These are phyloP conservation scores for Strobilomyces dryophilus DNA, from an alignment of 768 basidiomycete genomes.

Conservation along the genomic window DNA sequence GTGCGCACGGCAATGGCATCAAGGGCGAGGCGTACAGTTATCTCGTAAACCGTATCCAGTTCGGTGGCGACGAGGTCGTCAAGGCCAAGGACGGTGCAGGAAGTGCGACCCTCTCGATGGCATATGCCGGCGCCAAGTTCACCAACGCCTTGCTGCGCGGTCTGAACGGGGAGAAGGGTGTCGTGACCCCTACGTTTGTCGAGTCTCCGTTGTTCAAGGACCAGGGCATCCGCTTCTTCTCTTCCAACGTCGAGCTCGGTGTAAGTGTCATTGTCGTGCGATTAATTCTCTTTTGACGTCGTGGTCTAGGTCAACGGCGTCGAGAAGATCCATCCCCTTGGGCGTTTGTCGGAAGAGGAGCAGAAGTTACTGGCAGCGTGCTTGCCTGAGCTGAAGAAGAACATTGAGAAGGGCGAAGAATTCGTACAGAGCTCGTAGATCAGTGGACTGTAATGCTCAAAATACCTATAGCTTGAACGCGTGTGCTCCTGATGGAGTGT, in stretches of 20 bases:
- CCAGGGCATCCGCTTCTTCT: constrained; percentile 93
- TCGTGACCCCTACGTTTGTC: constrained; percentile 81
- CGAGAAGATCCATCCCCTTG: constrained; percentile 86
- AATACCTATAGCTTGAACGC: constrained; percentile 23
- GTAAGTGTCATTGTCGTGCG: constrained; percentile 40
- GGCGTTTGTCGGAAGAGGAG: constrained; percentile 75
- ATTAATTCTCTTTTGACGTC: constrained; percentile 5
- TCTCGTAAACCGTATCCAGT: constrained; percentile 93
- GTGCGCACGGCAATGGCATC: constrained; percentile 62
- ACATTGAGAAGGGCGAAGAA: constrained; percentile 92
- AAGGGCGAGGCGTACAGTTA: constrained; percentile 69
- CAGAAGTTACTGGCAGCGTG: constrained; percentile 82
- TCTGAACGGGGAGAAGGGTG: constrained; percentile 61
- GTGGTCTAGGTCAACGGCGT: constrained; percentile 69
- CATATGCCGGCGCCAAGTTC: constrained; percentile 73
- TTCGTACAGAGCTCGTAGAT: constrained; percentile 51
- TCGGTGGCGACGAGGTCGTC: constrained; percentile 97
- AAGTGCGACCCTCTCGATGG: constrained; percentile 74
- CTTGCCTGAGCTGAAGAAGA: constrained; percentile 92
- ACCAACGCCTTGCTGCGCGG: constrained; percentile 57
- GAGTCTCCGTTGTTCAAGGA: constrained; percentile 81
- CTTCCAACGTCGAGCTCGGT: constrained; percentile 89
- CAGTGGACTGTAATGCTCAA: constrained; percentile 8
- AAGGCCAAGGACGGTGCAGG: constrained; percentile 93
- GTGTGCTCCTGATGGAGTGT: neutral